Evolutionary conservation across 2,329 filamentous ascomycete species (phyloP).

Genomic region (Sporothrix sp.): DNA sequence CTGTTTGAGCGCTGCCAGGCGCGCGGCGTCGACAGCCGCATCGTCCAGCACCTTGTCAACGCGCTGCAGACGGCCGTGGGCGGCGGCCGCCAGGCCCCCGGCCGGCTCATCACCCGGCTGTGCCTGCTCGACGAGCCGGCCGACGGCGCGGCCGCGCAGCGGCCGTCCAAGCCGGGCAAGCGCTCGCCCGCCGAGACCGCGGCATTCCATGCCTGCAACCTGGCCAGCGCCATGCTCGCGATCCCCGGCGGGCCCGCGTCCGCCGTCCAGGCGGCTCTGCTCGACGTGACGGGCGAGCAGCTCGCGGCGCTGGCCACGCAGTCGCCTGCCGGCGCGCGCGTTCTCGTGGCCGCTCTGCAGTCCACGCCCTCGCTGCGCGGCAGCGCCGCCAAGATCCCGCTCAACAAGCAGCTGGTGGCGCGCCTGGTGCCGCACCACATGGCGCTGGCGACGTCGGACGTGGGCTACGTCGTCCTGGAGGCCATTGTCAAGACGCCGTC

Average conservation of each 20-base stretch:
- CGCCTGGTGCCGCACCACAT: conserved; percentile 35
- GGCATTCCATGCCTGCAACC: conserved; percentile 63
- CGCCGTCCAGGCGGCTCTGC: conserved; percentile 63
- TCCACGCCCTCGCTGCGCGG: conserved; percentile 32
- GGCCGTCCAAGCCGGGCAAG: conserved; percentile 20
- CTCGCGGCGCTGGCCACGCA: conserved; percentile 55
- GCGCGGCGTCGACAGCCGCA: conserved; percentile 40
- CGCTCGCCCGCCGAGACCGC: conserved; percentile 36
- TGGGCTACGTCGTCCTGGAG: conserved; percentile 43
- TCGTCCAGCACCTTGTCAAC: conserved; percentile 41
- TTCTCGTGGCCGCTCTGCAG: conserved; percentile 42
- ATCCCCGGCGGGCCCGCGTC: conserved; percentile 59
- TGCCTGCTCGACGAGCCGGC: conserved; percentile 36
- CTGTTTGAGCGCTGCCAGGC: conserved; percentile 74
- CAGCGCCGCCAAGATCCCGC: conserved; percentile 20
- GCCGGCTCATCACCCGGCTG: conserved; percentile 38
- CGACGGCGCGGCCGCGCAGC: conserved; percentile 14
- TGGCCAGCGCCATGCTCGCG: conserved; percentile 69
- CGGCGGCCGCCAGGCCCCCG: conserved; percentile 28
- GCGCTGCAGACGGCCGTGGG: conserved; percentile 30
- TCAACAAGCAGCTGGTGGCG: conserved; percentile 47
- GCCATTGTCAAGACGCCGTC: conserved; percentile 41
- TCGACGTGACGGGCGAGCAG: conserved; percentile 45
- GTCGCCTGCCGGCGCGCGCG: conserved; percentile 38
- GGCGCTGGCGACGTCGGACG: conserved; percentile 39